phyloP scores from a whole-genome alignment of 1,284 basidiomycete genomes.

The Leccinum huronense region DNA sequence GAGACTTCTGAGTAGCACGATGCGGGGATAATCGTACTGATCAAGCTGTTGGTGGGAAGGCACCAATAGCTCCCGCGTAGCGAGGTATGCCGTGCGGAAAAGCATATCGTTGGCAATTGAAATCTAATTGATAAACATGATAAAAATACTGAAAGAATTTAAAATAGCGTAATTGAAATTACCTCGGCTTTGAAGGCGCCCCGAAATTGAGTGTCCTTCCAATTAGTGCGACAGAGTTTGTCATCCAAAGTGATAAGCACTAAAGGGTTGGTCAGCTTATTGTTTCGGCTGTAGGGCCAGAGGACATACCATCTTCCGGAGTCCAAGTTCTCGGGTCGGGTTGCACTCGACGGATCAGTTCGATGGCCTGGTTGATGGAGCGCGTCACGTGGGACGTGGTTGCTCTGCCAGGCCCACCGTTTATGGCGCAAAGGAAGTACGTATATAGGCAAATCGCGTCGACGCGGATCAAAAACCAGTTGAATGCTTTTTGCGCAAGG shows the following conservation, averaged over 20 bases:
- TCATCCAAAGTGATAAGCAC: not conserved
- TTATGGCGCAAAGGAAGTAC: not conserved
- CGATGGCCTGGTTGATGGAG: not conserved
- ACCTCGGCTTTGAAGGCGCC: not conserved
- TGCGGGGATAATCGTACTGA: not conserved
- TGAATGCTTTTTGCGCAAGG: not conserved
- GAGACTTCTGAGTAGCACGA: not conserved
- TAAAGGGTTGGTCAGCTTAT: not conserved
- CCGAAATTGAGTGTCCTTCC: not conserved
- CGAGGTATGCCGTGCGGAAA: not conserved
- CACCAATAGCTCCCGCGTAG: not conserved
- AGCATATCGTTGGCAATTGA: not conserved
- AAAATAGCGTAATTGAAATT: not conserved
- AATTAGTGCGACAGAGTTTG: not conserved
- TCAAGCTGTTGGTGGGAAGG: not conserved
- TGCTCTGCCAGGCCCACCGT: not conserved
- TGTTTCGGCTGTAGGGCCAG: not conserved
- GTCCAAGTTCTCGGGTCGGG: not conserved
- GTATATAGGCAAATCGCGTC: not conserved
- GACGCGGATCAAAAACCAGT: not conserved
- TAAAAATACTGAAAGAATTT: not conserved
- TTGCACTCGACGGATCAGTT: not conserved
- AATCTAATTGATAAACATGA: not conserved
- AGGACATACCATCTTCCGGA: not conserved
- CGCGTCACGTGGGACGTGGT: not conserved